Base-by-base conservation (phyloP, 225 moss, liverwort and hornwort genomes). In the Asterella californica region DNA sequence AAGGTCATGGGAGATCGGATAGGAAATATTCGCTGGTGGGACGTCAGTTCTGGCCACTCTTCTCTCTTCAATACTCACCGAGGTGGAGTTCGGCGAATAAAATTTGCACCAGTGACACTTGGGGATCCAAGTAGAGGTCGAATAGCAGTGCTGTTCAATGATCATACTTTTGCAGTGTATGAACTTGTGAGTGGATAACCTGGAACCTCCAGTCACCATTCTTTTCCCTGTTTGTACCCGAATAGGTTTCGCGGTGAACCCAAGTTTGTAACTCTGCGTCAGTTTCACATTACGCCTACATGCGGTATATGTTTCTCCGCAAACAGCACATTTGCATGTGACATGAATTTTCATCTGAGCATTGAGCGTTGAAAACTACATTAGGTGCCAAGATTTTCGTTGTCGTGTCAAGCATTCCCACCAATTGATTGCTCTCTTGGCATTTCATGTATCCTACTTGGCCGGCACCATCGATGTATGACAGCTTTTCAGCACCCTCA, bases 1-100 rank as follows among this genome's bases (percentile, higher is more conserved):
- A 67, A 88, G 97, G 97, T 99, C 47, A 99, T 99, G 95, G 99
- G 99, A 79, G 99, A 99, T 86, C 90, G 99, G 60, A 84, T 95
- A 65, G 99, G 99, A 80, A 95, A 88, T 83, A 92, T 95, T 36
- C 87, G 95, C 74, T 99, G 99, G 99, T 99, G 99, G 99, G 95
- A 99, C 85, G 99, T 99, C 70, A 90, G 84, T 61, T 86, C 99
- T 79, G 99, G 99, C 49, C 84, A 89, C 22, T 99, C 99, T 54
- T 99, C 99, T 74, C 91, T 90, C 81, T 95, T 99, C 86, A 94
- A 84, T 84, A 93, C 99, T 52, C 95, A 93, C 83, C 93, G 91
- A 82, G 93, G 99, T 64, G 90, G 95, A 62, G 88, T 99, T 81
- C 91, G 95, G 65, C 88, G 99, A 50, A 95, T 99, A 79, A 99